Percentiles rank a stretch among this genome's conserved stretches.
Conservation (phyloP, 2,329 filamentous ascomycete species). For the Monosporascus sp. region DNA sequence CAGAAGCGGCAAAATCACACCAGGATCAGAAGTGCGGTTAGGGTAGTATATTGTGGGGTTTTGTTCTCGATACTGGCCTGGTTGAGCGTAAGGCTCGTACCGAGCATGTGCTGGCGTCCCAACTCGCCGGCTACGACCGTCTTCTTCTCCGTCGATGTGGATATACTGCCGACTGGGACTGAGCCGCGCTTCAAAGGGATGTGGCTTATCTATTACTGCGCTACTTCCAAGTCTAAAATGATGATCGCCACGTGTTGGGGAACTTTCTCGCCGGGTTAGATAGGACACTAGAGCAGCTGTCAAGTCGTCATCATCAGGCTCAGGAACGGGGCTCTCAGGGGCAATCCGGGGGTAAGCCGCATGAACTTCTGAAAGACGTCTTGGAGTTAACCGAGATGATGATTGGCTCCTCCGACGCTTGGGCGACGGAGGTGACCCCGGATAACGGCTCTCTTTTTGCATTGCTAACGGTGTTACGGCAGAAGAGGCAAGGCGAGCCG, state of each 20-base stretch:
- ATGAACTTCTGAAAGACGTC: neutral
- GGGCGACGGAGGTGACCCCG: neutral
- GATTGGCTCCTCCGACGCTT: neutral
- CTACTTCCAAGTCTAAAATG: neutral
- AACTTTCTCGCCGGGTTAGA: conserved; percentile 15
- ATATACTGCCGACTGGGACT: conserved; percentile 7
- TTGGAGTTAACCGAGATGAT: neutral
- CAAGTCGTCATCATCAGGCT: conserved; percentile 18
- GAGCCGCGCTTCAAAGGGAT: conserved; percentile 7
- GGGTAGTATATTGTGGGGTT: conserved; percentile 21
- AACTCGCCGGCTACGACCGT: conserved; percentile 18
- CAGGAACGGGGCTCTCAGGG: neutral
- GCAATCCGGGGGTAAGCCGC: neutral
- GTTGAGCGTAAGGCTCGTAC: conserved; percentile 19
- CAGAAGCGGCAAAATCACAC: conserved; percentile 14
- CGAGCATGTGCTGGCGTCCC: conserved; percentile 28
- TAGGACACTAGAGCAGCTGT: conserved; percentile 22
- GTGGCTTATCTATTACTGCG: conserved; percentile 4
- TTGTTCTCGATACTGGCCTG: conserved; percentile 25
- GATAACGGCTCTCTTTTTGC: neutral
- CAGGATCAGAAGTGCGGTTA: conserved; percentile 25
- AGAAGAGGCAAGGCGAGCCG: conserved; percentile 22
- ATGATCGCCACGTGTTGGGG: neutral
- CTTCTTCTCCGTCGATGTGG: conserved; percentile 13
- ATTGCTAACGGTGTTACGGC: conserved; percentile 7